phyloP scores from a whole-genome alignment of 345 rosid genomes.

The Pistacia vera region DNA sequence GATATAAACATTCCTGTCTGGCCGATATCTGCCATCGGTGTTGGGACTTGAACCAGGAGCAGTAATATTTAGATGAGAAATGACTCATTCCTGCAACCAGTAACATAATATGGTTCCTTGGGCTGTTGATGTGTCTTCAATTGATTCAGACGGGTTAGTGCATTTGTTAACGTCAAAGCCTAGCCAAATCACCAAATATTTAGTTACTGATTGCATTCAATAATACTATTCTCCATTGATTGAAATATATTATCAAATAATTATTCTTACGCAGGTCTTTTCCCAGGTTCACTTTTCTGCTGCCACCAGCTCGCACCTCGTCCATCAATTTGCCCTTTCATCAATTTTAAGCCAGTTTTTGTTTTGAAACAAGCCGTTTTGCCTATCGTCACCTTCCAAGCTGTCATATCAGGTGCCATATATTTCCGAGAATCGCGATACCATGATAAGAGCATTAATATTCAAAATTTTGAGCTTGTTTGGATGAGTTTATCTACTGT shows the following conservation, averaged over 20 bases:
- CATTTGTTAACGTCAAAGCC: conserved; percentile 41
- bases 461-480: no score
- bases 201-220: background rate
- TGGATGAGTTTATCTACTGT: no score
- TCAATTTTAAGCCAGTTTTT: conserved; percentile 39
- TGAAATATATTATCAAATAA: background rate
- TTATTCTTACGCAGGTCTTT: background rate
- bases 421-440: conserved; percentile 37
- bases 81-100: conserved; percentile 19
- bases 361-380: conserved; percentile 33
- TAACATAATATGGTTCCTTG: conserved; percentile 41
- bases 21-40: conserved; percentile 67
- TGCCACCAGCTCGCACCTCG: conserved; percentile 64
- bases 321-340: conserved; percentile 55
- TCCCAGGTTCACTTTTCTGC: background rate
- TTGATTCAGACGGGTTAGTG: conserved; percentile 29
- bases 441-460: background rate
- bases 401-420: conserved; percentile 46
- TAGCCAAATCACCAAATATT: conserved; percentile 12
- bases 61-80: conserved; percentile 41
- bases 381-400: conserved; percentile 18
- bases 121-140: conserved; percentile 45
- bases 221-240: background rate
- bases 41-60: conserved; percentile 69
- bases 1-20: conserved; percentile 40